Evolutionary conservation across 306 rosid species (phyloP).

Genomic region (Hippophae rhamnoides): DNA sequence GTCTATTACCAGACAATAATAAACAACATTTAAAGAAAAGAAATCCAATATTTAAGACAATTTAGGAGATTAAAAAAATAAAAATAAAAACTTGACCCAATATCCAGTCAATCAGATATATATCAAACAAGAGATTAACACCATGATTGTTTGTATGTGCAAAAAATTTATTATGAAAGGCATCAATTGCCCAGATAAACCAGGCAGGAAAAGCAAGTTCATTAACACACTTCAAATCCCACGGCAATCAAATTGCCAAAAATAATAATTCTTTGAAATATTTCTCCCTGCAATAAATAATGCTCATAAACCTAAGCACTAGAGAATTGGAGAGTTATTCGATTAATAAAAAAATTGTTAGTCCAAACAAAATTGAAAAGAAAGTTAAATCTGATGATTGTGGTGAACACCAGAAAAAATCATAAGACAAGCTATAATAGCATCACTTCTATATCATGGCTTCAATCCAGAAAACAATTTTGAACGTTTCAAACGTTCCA

Average conservation of each 20-base stretch:
- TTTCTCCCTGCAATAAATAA: not conserved
- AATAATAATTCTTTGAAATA: not conserved
- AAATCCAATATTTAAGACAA: no score
- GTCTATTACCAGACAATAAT: no score
- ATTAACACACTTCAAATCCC: not conserved
- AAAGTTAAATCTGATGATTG: not conserved
- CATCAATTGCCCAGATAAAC: not conserved
- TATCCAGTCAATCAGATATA: not conserved
- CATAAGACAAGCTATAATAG: not conserved
- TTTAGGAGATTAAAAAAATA: no score
- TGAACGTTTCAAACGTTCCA: not conserved
- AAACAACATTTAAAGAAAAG: no score
- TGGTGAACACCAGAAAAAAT: constrained; percentile 3
- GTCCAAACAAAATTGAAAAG: no score
- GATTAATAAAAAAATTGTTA: no score
- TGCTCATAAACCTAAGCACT: not conserved
- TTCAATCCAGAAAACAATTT: constrained; percentile 3
- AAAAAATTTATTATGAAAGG: not conserved
- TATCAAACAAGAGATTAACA: not conserved
- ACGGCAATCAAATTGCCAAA: not conserved
- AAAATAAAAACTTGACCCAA: not conserved
- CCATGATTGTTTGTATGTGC: not conserved
- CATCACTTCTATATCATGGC: not conserved
- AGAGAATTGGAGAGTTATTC: not conserved
- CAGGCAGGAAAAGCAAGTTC: not conserved